phyloP scores from a whole-genome alignment of 768 basidiomycete genomes.

The Trichaptum fuscoviolaceum region DNA sequence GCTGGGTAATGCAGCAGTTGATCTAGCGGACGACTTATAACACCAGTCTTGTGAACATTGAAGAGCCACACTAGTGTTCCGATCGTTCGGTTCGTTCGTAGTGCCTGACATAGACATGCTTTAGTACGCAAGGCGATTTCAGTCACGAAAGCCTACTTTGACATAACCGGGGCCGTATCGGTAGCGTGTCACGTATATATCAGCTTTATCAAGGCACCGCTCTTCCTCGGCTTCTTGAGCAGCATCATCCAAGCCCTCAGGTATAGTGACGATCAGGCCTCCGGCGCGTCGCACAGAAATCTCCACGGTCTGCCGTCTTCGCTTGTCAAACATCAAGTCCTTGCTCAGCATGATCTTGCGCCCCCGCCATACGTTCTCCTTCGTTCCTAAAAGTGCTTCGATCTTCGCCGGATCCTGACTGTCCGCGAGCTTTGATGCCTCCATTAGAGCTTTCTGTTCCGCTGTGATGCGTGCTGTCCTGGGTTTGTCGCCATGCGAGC shows the following conservation, averaged over 20 bases:
- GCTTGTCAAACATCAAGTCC: slow-evolving; percentile 47
- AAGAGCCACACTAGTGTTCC: slow-evolving; percentile 84
- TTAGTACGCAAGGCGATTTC: not conserved
- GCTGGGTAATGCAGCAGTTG: slow-evolving; percentile 84
- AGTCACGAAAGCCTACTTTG: slow-evolving; percentile 38
- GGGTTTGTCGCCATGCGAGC: slow-evolving; percentile 24
- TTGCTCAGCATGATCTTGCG: slow-evolving; percentile 56
- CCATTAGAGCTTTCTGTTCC: slow-evolving; percentile 31
- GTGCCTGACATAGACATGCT: slow-evolving; percentile 43
- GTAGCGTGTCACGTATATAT: slow-evolving; percentile 69
- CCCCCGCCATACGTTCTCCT: slow-evolving; percentile 39
- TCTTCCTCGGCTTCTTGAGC: slow-evolving; percentile 33
- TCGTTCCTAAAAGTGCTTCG: not conserved
- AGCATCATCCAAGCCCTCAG: slow-evolving; percentile 21
- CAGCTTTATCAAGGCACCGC: slow-evolving; percentile 41
- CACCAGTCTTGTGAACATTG: slow-evolving; percentile 62
- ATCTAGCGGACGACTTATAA: slow-evolving; percentile 57
- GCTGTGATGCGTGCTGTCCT: slow-evolving; percentile 24
- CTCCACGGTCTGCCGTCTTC: slow-evolving; percentile 50
- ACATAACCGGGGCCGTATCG: slow-evolving; percentile 67
- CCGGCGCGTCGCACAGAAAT: slow-evolving; percentile 57
- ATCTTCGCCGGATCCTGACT: not conserved
- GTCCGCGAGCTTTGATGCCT: slow-evolving; percentile 17
- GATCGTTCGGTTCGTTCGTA: slow-evolving; percentile 50
- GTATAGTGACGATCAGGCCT: slow-evolving; percentile 38